Evolutionary conservation across 1,284 basidiomycete species (phyloP).

Genomic region (Microbotryomycetes sp.): DNA sequence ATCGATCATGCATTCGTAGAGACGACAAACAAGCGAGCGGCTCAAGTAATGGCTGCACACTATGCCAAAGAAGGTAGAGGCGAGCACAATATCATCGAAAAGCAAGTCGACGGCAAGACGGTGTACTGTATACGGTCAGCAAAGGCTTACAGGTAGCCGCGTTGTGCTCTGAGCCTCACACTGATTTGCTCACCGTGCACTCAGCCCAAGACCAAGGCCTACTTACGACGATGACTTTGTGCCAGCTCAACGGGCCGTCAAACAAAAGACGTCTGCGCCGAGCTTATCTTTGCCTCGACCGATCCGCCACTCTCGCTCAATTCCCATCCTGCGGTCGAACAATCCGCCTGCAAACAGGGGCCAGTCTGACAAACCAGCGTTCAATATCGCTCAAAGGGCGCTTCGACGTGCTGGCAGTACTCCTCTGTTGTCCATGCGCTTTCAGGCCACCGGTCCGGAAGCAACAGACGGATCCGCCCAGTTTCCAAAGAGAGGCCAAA

Average conservation of each 20-base stretch:
- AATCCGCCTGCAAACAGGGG: not conserved
- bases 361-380: not conserved
- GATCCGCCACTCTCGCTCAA: conserved; percentile 10
- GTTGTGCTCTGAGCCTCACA: not conserved
- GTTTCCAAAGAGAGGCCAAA: not conserved
- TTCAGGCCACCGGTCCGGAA: not conserved
- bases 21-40: conserved; percentile 28
- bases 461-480: not conserved
- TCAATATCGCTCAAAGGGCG: not conserved
- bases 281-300: not conserved
- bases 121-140: conserved; percentile 31
- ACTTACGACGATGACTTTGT: conserved; percentile 1
- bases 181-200: not conserved
- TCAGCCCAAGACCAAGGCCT: conserved; percentile 4
- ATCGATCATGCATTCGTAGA: conserved; percentile 26
- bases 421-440: not conserved
- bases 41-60: conserved; percentile 23
- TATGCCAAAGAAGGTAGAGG: conserved; percentile 16
- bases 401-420: conserved; percentile 1
- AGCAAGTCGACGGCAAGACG: conserved; percentile 23
- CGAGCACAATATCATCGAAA: conserved; percentile 15
- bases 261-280: not conserved
- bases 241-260: not conserved
- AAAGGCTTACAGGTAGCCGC: not conserved
- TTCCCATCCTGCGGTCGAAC: not conserved